phyloP scores from a whole-genome alignment of 768 basidiomycete genomes.

The Pleurotus platypus region DNA sequence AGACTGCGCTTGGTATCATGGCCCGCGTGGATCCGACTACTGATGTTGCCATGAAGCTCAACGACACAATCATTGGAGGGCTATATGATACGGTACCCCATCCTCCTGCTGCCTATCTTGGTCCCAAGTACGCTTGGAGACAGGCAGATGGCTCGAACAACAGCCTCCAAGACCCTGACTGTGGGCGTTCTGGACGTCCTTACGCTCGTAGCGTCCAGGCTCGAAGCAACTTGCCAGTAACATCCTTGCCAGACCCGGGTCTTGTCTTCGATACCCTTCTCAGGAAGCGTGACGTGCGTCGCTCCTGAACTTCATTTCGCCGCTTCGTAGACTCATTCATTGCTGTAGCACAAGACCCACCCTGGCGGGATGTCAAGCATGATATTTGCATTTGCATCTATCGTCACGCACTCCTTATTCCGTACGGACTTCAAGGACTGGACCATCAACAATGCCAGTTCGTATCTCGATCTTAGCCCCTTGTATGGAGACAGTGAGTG shows the following conservation, averaged over 20 bases:
- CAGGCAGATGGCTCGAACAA: constrained; percentile 49
- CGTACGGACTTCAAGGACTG: constrained; percentile 39
- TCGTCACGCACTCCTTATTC: constrained; percentile 62
- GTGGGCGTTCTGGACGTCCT: constrained; percentile 48
- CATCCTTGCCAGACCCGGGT: constrained; percentile 51
- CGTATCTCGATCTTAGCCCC: constrained; percentile 54
- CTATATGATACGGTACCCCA: constrained; percentile 63
- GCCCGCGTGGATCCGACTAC: constrained; percentile 19
- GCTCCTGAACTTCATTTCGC: constrained; percentile 20
- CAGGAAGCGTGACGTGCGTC: constrained; percentile 32
- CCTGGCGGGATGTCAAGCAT: constrained; percentile 57
- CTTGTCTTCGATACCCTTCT: constrained; percentile 64
- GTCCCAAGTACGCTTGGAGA: constrained; percentile 33
- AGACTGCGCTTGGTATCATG: constrained; percentile 22
- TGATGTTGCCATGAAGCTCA: constrained; percentile 16
- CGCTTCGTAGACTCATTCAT: constrained; percentile 21
- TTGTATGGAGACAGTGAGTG: constrained; percentile 48
- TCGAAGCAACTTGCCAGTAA: constrained; percentile 32
- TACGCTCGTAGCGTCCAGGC: constrained; percentile 53
- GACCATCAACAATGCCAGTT: constrained; percentile 48
- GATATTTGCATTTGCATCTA: constrained; percentile 64
- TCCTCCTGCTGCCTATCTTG: constrained; percentile 31
- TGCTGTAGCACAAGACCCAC: constrained; percentile 34
- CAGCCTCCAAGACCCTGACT: constrained; percentile 37
- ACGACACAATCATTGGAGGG: constrained; percentile 28